These are phyloP conservation scores for Agrocybe pediades DNA, from an alignment of 768 basidiomycete species.

Conservation along the genomic window DNA sequence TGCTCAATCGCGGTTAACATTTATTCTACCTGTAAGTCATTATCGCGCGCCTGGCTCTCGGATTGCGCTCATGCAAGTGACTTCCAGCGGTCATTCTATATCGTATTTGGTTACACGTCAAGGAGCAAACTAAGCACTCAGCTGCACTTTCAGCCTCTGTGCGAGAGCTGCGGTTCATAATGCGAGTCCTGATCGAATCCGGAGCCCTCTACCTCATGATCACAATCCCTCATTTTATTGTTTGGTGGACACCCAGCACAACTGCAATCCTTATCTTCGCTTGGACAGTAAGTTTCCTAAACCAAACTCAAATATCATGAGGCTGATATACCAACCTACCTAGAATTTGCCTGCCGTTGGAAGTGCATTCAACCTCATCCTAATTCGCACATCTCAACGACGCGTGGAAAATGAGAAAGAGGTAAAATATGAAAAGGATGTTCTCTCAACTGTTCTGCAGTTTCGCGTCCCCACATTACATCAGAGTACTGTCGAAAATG, in stretches of 20 bases:
- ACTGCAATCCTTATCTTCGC: slow-evolving; percentile 7
- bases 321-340: neutral
- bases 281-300: slow-evolving; percentile 7
- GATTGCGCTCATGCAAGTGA: neutral
- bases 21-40: slow-evolving; percentile 4
- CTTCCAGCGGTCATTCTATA: slow-evolving; percentile 5
- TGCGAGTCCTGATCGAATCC: slow-evolving; percentile 13
- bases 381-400: slow-evolving; percentile 8
- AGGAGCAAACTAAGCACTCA: neutral
- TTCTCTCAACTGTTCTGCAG: slow-evolving; percentile 1
- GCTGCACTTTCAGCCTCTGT: neutral
- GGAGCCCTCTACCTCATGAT: slow-evolving; percentile 11
- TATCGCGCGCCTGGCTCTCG: neutral
- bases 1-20: slow-evolving; percentile 2
- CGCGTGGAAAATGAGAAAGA: slow-evolving; percentile 5
- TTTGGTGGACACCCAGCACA: slow-evolving; percentile 11
- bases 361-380: slow-evolving; percentile 11
- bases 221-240: slow-evolving; percentile 10
- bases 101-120: slow-evolving; percentile 4
- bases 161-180: slow-evolving; percentile 10
- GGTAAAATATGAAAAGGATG: neutral
- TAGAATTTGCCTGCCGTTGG: slow-evolving; percentile 11
- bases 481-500: neutral
- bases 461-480: neutral
- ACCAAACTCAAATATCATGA: neutral